Evolutionary conservation across 2,329 filamentous ascomycete genomes (phyloP).

Genomic region (Rhynchosporium agropyri): DNA sequence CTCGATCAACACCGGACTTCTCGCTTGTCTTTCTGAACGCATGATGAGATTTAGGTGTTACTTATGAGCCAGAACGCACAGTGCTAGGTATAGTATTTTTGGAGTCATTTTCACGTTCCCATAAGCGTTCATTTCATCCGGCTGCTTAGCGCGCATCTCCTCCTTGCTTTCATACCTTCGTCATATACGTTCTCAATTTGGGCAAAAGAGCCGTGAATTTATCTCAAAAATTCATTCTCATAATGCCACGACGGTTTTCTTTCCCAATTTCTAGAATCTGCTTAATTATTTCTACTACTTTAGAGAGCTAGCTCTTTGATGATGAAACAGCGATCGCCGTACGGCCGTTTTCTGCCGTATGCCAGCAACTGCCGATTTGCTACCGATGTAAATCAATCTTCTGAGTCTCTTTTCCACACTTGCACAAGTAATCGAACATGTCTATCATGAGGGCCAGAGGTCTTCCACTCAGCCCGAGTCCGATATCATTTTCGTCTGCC

Average conservation of each 20-base stretch:
- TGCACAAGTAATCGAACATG: background rate
- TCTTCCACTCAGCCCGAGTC: background rate
- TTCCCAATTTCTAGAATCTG: background rate
- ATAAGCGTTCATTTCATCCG: too few species aligned
- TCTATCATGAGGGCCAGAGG: background rate
- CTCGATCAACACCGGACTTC: too few species aligned
- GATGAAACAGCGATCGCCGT: background rate
- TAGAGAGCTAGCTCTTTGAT: background rate
- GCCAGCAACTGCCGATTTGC: background rate
- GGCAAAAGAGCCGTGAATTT: too few species aligned
- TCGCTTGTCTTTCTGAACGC: too few species aligned
- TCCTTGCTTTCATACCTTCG: too few species aligned
- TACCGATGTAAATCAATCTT: background rate
- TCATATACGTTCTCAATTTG: too few species aligned
- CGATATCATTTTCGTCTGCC: background rate
- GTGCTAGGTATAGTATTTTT: too few species aligned
- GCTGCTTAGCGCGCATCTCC: too few species aligned
- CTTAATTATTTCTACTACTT: background rate
- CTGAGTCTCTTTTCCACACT: background rate
- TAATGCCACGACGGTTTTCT: background rate
- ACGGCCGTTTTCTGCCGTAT: conserved; percentile 7
- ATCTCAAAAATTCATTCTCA: too few species aligned
- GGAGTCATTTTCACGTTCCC: too few species aligned
- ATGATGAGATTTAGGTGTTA: too few species aligned
- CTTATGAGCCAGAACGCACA: too few species aligned